Conservation (phyloP, 352 stramenopile species). For the Elongisporangium senticosum region DNA sequence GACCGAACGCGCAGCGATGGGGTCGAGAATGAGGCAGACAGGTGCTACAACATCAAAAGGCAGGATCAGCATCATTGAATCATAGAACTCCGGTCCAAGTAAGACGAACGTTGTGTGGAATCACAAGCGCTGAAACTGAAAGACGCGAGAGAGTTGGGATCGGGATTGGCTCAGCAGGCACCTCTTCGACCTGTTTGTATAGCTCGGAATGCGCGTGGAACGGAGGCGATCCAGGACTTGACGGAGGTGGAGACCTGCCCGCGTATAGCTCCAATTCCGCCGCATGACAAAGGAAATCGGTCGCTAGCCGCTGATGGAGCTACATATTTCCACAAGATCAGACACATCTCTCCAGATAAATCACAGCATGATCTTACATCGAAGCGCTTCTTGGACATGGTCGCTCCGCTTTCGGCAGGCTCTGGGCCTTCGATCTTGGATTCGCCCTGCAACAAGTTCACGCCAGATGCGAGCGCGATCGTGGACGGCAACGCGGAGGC, state of each 20-base stretch:
- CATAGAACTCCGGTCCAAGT: not conserved
- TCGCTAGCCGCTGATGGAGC: constrained; percentile 56
- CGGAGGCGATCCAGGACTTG: constrained; percentile 10
- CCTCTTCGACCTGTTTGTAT: constrained; percentile 26
- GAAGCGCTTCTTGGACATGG: constrained; percentile 68
- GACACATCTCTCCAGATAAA: not conserved
- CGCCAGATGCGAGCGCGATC: constrained; percentile 31
- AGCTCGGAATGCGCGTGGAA: constrained; percentile 6
- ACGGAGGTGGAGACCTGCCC: not conserved
- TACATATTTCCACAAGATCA: constrained; percentile 7
- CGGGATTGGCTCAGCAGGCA: constrained; percentile 29
- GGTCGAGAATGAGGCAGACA: constrained; percentile 28
- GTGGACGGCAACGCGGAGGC: constrained; percentile 12
- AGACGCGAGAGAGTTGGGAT: constrained; percentile 32
- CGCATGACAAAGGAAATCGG: constrained; percentile 36
- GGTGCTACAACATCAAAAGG: constrained; percentile 15
- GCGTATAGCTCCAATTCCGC: constrained; percentile 3
- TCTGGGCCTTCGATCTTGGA: constrained; percentile 31
- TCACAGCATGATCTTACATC: constrained; percentile 23
- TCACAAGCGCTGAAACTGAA: constrained; percentile 20
- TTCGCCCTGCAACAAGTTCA: constrained; percentile 39
- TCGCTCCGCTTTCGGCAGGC: constrained; percentile 28
- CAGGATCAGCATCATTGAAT: not conserved
- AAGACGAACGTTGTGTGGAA: constrained; percentile 32
- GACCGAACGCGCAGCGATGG: constrained; percentile 36